Evolutionary conservation across 75 land plant genomes (phyloP).

Genomic region (Pseudotsuga menziesii): DNA sequence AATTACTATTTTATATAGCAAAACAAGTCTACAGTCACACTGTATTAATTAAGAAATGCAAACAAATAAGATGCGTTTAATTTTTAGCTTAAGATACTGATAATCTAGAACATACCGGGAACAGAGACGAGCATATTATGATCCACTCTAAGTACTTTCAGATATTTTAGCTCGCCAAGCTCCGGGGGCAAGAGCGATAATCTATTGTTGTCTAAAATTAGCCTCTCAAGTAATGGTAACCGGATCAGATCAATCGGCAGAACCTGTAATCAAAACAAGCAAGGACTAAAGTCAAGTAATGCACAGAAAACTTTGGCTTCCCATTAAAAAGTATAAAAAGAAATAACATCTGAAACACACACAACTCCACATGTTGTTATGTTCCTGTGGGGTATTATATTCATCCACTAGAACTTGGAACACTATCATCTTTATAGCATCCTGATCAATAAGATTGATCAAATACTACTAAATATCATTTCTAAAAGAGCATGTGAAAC

Average conservation of each 20-base stretch:
- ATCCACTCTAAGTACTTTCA: conserved; percentile 88
- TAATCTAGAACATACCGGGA: conserved; percentile 60
- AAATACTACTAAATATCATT: conserved; percentile 3
- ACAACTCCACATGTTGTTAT: background rate
- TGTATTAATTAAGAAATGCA: background rate
- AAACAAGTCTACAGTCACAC: background rate
- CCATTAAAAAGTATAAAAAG: background rate
- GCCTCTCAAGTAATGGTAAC: conserved; percentile 69
- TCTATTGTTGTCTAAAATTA: conserved; percentile 90
- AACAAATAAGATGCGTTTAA: background rate
- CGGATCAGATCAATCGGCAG: conserved; percentile 75
- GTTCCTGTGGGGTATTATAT: background rate
- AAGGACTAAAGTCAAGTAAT: background rate
- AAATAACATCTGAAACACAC: background rate
- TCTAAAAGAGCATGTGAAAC: background rate
- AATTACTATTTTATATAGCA: background rate
- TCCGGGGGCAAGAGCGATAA: conserved; percentile 72
- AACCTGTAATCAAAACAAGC: conserved; percentile 30
- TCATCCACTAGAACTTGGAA: background rate
- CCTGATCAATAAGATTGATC: background rate
- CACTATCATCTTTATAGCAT: background rate
- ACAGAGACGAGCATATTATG: conserved; percentile 84
- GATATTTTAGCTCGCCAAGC: conserved; percentile 75
- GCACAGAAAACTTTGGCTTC: background rate
- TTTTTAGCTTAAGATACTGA: background rate